Evolutionary conservation across 495 filamentous ascomycete genomes (phyloP), one percentile per base, ranked within the genome.

Genomic region (Penicillium chermesinum): DNA sequence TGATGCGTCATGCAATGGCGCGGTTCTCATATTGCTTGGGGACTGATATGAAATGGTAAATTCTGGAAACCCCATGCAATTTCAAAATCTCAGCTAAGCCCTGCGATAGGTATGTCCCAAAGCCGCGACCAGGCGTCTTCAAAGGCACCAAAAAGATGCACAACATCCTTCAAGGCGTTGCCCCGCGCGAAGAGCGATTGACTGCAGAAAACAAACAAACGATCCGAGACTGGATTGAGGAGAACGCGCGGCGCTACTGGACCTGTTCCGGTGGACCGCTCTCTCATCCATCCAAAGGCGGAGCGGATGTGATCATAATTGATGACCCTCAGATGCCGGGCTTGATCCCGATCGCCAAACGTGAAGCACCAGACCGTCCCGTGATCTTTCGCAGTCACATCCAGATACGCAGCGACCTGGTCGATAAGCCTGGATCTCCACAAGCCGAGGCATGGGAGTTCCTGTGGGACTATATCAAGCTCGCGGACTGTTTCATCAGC

Each of bases 251-350:
- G 21, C 72, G 86, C 22, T 91, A 88, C 59, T 95, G 89, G 89
- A 75, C 86, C 19, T 72, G 69, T 10, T 60, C 73, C 8, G 81
- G 78, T 2, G 88, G 89, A 1, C 86, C 88, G 8, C 69, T 95
- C 3, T 69, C 75, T n/a, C 58, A 80, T 42, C 76, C 78, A 0
- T 73, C 77, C 7, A 72, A 88, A 47, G 88, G 88, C 42, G 89
- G 89, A 43, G 89, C 88, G 14, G 82, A 94, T 60, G 71, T 94
- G 15, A 73, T 94, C 45, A 74, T 94, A 48, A 74, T 90, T 15
- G 89, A 95, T 54, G 89, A 95, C 54, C 87, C 88, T 14, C 89
- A 94, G 67, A 91, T 94, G 88, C 89, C 89, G 3, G 78, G 75
- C 2, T 63, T 95, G 17, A 89, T 94, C 47, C 83, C 84, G 1